These are phyloP conservation scores for Annona cherimola DNA, from an alignment of 164 flowering plant genomes.

Conservation along the genomic window DNA sequence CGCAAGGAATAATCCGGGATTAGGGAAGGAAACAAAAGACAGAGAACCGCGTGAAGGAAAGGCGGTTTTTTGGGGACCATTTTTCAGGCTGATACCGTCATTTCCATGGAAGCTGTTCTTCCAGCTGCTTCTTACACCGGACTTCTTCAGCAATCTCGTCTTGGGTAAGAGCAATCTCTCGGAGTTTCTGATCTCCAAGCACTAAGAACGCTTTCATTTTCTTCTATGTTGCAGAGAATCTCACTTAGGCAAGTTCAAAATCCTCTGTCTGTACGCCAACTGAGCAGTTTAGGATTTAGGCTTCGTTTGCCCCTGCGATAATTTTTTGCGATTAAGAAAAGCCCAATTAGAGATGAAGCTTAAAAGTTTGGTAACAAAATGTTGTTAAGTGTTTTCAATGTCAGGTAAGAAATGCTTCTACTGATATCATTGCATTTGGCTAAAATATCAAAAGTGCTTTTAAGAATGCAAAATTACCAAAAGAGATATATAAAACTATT, in stretches of 20 bases:
- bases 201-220: conserved; percentile 32
- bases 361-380: too few relatives aligned
- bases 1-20: too few relatives aligned
- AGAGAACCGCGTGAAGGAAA: too few relatives aligned
- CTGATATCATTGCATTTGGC: too few relatives aligned
- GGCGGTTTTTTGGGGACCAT: too few relatives aligned
- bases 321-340: too few relatives aligned
- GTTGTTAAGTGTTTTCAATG: neutral
- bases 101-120: conserved; percentile 3
- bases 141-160: conserved; percentile 5
- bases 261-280: neutral
- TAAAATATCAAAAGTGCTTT: too few relatives aligned
- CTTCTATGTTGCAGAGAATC: conserved; percentile 25
- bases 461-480: too few relatives aligned
- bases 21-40: too few relatives aligned
- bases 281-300: neutral
- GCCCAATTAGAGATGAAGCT: too few relatives aligned
- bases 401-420: neutral
- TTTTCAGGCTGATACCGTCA: neutral
- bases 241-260: conserved; percentile 31
- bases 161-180: neutral
- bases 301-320: too few relatives aligned
- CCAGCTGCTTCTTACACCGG: neutral
- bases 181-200: conserved; percentile 9
- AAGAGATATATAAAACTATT: too few relatives aligned